Percentiles rank a stretch among this genome's conserved stretches.
These are phyloP conservation scores for Tetrahymena malaccensis DNA, from an alignment of 73 alveolate species.

Conservation along the genomic window DNA sequence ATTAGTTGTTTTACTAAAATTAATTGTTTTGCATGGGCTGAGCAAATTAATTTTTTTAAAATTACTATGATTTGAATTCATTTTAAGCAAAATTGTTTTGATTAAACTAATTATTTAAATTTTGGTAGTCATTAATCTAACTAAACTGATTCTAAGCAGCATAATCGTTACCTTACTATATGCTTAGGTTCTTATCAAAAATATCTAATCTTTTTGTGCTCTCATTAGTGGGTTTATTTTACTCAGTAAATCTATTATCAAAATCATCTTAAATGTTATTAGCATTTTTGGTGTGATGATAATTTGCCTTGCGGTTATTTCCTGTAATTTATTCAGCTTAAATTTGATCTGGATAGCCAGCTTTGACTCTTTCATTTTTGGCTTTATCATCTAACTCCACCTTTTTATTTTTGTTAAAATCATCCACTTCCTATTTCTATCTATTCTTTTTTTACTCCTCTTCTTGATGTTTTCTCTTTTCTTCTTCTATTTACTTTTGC, in stretches of 20 bases:
- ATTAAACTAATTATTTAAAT: background rate
- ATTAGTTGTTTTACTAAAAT: no score
- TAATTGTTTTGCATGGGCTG: no score
- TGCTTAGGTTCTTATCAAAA: background rate
- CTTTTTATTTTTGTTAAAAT: background rate
- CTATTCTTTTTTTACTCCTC: background rate
- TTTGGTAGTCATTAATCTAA: background rate
- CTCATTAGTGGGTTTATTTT: background rate
- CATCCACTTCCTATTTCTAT: background rate
- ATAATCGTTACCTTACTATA: background rate
- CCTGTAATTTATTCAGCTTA: background rate
- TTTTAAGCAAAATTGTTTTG: background rate
- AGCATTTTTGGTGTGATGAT: background rate
- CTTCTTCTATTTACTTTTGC: background rate
- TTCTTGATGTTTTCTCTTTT: background rate
- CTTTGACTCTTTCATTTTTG: background rate
- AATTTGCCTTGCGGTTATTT: background rate
- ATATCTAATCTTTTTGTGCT: background rate
- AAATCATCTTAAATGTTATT: background rate
- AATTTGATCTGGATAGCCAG: background rate
- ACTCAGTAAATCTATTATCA: background rate
- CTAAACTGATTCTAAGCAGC: background rate
- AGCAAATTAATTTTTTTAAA: background rate
- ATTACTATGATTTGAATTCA: background rate
- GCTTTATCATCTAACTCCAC: background rate